phyloP scores from a whole-genome alignment of 345 rosid genomes.

The Aquilaria malaccensis region DNA sequence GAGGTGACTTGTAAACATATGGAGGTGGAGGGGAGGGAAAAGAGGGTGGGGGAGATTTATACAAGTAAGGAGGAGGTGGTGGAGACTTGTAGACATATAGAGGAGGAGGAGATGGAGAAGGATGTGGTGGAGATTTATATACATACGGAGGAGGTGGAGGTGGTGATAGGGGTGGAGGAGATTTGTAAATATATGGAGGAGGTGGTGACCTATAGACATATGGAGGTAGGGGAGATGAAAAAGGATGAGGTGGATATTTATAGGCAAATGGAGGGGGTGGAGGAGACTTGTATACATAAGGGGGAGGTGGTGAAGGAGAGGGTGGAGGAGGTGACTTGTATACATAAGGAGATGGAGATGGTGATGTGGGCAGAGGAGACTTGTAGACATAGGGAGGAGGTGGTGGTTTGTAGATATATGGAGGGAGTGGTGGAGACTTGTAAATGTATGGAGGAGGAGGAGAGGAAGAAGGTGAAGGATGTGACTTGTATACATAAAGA shows the following conservation, averaged over 20 bases:
- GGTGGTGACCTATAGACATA: background rate
- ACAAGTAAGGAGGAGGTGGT: background rate
- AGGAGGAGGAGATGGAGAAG: background rate
- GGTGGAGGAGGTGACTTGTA: conserved; percentile 6
- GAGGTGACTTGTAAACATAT: background rate
- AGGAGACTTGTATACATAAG: conserved; percentile 4
- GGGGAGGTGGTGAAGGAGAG: conserved; percentile 1
- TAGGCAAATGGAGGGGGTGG: background rate
- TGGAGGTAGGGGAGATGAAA: background rate
- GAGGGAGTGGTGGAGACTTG: background rate
- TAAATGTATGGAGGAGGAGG: background rate
- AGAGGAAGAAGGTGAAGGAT: background rate
- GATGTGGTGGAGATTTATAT: background rate
- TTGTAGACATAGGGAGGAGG: conserved; percentile 1
- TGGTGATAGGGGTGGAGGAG: background rate
- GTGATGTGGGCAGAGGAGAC: conserved; percentile 10
- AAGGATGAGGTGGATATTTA: background rate
- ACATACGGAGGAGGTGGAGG: background rate
- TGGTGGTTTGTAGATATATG: background rate
- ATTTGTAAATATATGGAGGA: background rate
- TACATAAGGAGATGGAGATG: conserved; percentile 8
- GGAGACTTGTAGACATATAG: background rate
- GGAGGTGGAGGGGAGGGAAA: background rate
- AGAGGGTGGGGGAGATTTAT: background rate
- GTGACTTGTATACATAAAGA: background rate